Percentiles rank a stretch among this genome's conserved stretches.
Conservation (phyloP, 2,329 filamentous ascomycete genomes). For the Nectriaceae sp. region DNA sequence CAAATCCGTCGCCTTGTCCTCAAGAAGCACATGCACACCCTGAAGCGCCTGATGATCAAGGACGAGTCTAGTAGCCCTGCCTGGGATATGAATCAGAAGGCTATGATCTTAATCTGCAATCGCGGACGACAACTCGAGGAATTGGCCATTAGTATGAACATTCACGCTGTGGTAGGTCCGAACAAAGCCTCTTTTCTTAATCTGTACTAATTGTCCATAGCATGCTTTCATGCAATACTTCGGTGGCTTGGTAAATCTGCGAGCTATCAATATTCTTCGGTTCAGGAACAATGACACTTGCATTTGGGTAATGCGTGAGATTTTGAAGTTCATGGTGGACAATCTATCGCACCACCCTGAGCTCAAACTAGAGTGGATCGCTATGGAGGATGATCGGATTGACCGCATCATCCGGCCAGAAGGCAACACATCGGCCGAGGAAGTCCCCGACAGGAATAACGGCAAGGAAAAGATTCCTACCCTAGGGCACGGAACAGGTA, state of each 20-base stretch:
- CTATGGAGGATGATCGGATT: constrained; percentile 52
- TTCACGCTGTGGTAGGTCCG: constrained; percentile 53
- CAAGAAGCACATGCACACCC: constrained; percentile 55
- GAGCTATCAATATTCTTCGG: constrained; percentile 56
- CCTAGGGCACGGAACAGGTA: constrained; percentile 12
- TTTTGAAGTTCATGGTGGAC: constrained; percentile 60
- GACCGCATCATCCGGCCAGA: constrained; percentile 50
- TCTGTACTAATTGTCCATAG: constrained; percentile 35
- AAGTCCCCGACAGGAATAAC: constrained; percentile 29
- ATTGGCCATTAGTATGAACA: constrained; percentile 56
- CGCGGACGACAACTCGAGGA: constrained; percentile 54
- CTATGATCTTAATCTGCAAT: constrained; percentile 54
- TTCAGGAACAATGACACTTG: constrained; percentile 60
- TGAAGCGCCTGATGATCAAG: constrained; percentile 62
- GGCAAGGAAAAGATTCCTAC: constrained; percentile 39
- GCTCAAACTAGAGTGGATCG: constrained; percentile 60
- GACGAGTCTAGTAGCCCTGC: constrained; percentile 49
- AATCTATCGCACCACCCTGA: constrained; percentile 56
- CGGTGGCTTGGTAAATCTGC: constrained; percentile 47
- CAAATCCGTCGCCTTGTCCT: constrained; percentile 60
- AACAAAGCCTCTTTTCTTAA: neutral
- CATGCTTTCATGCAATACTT: constrained; percentile 60
- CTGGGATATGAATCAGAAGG: constrained; percentile 61
- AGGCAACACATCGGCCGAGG: constrained; percentile 26
- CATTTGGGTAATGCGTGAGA: constrained; percentile 57